A percentile compares a stretch with the other conserved stretches of the same genome.
Conservation (phyloP, 202 grass and related monocot species). For the Setaria italica region DNA sequence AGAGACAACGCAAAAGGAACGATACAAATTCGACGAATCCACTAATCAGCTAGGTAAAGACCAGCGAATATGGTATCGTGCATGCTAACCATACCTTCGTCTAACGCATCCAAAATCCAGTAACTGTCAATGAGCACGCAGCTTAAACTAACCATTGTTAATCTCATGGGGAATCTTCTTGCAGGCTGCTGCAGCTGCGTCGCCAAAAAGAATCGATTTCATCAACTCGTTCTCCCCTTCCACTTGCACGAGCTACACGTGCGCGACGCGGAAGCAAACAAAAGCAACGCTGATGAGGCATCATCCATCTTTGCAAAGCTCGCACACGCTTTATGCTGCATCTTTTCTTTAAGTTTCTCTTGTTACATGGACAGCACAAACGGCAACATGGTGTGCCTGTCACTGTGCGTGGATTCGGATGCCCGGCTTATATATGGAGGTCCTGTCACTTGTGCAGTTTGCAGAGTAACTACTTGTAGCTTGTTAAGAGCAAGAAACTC, state of each 20-base stretch:
- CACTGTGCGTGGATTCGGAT: neutral
- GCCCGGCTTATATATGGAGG: neutral
- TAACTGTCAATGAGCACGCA: neutral
- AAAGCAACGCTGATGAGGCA: neutral
- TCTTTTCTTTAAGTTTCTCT: neutral
- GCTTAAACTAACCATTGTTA: neutral
- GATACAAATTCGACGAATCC: neutral
- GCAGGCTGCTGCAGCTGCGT: neutral
- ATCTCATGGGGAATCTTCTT: neutral
- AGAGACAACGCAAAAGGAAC: neutral
- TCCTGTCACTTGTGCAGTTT: neutral
- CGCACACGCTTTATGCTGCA: neutral
- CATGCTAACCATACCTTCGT: neutral
- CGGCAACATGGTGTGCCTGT: no score
- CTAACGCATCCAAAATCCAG: neutral
- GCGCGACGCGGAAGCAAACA: neutral
- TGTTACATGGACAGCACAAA: no score
- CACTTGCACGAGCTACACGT: conserved; percentile 10
- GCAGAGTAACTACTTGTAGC: neutral
- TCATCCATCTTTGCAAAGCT: neutral
- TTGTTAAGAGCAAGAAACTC: no score
- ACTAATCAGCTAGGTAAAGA: neutral
- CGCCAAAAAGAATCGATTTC: neutral
- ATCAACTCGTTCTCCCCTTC: neutral
- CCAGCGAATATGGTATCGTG: neutral